Percentiles rank a stretch among this genome's conserved stretches.
Evolutionary conservation across 1,139 yeast genomes (phyloP).

Genomic region (Scheffersomyces titani): DNA sequence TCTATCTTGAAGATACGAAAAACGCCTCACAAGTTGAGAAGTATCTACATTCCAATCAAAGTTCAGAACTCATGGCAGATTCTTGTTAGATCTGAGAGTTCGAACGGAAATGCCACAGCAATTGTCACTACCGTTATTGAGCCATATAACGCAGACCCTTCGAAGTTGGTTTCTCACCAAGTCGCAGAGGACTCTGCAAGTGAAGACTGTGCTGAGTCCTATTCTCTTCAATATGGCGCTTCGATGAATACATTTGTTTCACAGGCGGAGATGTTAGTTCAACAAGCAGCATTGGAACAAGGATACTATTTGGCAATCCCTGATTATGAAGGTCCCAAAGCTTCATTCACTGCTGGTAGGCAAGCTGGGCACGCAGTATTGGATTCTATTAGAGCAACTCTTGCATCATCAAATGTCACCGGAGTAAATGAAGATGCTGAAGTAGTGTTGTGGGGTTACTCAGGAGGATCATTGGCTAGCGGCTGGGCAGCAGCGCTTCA

Average conservation of each 20-base stretch:
- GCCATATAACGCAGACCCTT: slow-evolving; percentile 31
- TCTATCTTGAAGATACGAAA: slow-evolving; percentile 25
- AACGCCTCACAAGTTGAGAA: slow-evolving; percentile 20
- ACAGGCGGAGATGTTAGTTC: slow-evolving; percentile 25
- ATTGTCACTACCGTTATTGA: slow-evolving; percentile 33
- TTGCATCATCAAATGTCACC: slow-evolving; percentile 11
- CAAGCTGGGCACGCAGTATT: slow-evolving; percentile 30
- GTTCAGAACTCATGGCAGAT: slow-evolving; percentile 30
- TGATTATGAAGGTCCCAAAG: slow-evolving; percentile 27
- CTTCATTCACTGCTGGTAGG: slow-evolving; percentile 29
- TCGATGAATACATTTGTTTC: slow-evolving; percentile 16
- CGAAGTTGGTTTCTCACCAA: slow-evolving; percentile 32
- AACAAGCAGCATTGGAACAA: slow-evolving; percentile 15
- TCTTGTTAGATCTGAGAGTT: slow-evolving; percentile 34
- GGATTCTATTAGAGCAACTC: slow-evolving; percentile 26
- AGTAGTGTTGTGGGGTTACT: slow-evolving; percentile 20
- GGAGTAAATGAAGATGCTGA: slow-evolving; percentile 15
- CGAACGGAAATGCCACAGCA: slow-evolving; percentile 30
- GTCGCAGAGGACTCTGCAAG: slow-evolving; percentile 35
- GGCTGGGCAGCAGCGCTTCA: slow-evolving; percentile 22
- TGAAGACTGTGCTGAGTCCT: slow-evolving; percentile 34
- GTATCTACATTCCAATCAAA: slow-evolving; percentile 12
- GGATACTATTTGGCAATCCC: slow-evolving; percentile 24
- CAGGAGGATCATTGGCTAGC: slow-evolving; percentile 21
- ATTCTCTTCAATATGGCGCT: slow-evolving; percentile 26